phyloP scores from a whole-genome alignment of 2,329 filamentous ascomycete species.

The Colletotrichum abscissum region DNA sequence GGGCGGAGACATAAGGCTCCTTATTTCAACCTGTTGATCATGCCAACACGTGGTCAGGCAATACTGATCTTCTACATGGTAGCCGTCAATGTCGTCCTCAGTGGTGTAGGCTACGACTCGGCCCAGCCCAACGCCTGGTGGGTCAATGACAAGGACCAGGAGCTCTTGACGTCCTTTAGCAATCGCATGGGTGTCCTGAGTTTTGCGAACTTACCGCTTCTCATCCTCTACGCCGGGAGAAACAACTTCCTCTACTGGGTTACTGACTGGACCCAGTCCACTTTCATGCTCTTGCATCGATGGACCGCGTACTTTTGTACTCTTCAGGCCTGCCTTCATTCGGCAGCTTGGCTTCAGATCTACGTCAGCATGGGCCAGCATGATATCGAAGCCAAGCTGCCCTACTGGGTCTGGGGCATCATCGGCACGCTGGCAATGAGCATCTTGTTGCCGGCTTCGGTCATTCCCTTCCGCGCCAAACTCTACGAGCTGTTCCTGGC shows the following conservation, averaged over 20 bases:
- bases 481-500: constrained; percentile 55
- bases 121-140: constrained; percentile 39
- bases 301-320: constrained; percentile 55
- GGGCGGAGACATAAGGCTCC: constrained; percentile 36
- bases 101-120: constrained; percentile 39
- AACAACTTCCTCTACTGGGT: constrained; percentile 56
- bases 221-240: constrained; percentile 51
- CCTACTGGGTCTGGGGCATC: constrained; percentile 55
- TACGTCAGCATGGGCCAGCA: constrained; percentile 45
- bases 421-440: constrained; percentile 49
- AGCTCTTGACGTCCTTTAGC: constrained; percentile 42
- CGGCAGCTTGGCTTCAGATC: constrained; percentile 44
- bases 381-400: constrained; percentile 38
- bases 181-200: constrained; percentile 49
- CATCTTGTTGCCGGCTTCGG: constrained; percentile 42
- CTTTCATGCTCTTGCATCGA: constrained; percentile 56
- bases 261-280: constrained; percentile 56
- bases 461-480: constrained; percentile 45
- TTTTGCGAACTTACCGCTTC: constrained; percentile 46
- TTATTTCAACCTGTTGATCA: constrained; percentile 47
- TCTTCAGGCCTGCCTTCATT: constrained; percentile 54
- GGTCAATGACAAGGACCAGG: constrained; percentile 31
- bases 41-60: constrained; percentile 48
- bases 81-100: constrained; percentile 44
- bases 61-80: constrained; percentile 48